Evolutionary conservation across 2,329 filamentous ascomycete genomes (phyloP).

Genomic region (Zasmidium citrigriseum): DNA sequence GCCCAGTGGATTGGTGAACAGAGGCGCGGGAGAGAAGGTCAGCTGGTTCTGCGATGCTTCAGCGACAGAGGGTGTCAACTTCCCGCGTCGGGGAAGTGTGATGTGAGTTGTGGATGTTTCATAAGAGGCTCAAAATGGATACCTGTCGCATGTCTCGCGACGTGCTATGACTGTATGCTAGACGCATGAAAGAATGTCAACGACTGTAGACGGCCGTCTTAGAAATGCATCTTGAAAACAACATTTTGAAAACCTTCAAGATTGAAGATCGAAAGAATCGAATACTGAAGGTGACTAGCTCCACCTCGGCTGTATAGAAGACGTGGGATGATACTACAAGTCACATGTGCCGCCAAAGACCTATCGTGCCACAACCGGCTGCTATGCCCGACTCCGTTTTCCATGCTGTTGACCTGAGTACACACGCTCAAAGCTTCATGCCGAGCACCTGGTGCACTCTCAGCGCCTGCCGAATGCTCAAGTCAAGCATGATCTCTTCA

Average conservation of each 20-base stretch:
- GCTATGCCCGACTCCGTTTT: slow-evolving; percentile 7
- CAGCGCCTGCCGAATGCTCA: slow-evolving; percentile 89
- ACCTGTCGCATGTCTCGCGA: not conserved
- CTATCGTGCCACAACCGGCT: slow-evolving; percentile 1
- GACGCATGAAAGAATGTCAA: slow-evolving; percentile 1
- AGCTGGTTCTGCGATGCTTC: slow-evolving; percentile 93
- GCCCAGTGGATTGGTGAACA: slow-evolving; percentile 86
- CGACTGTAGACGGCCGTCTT: not conserved
- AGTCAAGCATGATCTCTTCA: slow-evolving; percentile 97
- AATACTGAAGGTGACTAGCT: not conserved
- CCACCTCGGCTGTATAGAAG: not conserved
- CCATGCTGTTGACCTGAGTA: slow-evolving; percentile 3
- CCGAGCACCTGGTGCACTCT: slow-evolving; percentile 86
- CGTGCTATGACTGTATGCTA: not conserved
- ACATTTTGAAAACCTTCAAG: not conserved
- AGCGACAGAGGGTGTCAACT: slow-evolving; percentile 82
- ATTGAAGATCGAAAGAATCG: not conserved
- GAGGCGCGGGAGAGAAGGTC: slow-evolving; percentile 77
- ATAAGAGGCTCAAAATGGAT: not conserved
- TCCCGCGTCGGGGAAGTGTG: slow-evolving; percentile 68
- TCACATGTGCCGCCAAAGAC: slow-evolving; percentile 3
- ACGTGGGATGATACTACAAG: slow-evolving; percentile 1
- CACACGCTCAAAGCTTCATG: slow-evolving; percentile 79
- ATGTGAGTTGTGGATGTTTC: slow-evolving; percentile 19
- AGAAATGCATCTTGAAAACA: not conserved